Evolutionary conservation across 768 basidiomycete genomes (phyloP).

Genomic region (Clathrus columnatus): DNA sequence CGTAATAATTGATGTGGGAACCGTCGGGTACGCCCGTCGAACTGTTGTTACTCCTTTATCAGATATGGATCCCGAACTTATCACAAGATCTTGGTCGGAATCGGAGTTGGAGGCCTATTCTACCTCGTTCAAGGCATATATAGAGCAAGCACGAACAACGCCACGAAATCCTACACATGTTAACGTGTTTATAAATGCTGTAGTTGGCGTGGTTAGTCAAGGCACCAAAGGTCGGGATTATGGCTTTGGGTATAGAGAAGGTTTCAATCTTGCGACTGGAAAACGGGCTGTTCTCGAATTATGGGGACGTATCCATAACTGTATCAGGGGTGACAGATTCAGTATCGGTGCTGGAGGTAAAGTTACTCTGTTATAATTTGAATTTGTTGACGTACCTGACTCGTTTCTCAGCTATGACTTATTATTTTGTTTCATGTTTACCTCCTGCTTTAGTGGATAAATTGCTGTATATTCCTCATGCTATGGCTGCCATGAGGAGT

Average conservation of each 20-base stretch:
- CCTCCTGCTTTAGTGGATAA: slow-evolving; percentile 56
- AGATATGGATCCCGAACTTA: slow-evolving; percentile 26
- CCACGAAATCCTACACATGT: slow-evolving; percentile 49
- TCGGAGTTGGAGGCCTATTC: slow-evolving; percentile 70
- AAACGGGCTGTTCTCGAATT: slow-evolving; percentile 35
- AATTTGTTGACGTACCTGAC: no score
- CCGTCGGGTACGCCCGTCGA: slow-evolving; percentile 16
- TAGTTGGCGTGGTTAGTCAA: slow-evolving; percentile 52
- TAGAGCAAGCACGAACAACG: background rate
- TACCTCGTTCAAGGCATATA: slow-evolving; percentile 46
- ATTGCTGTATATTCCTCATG: slow-evolving; percentile 57
- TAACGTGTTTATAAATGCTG: slow-evolving; percentile 46
- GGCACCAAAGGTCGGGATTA: slow-evolving; percentile 34
- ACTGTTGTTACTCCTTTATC: slow-evolving; percentile 24
- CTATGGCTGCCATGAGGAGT: slow-evolving; percentile 55
- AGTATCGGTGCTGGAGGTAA: slow-evolving; percentile 74
- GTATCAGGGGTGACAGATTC: slow-evolving; percentile 59
- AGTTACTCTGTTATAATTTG: slow-evolving; percentile 16
- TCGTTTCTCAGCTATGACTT: slow-evolving; percentile 61
- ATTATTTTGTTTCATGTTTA: slow-evolving; percentile 60
- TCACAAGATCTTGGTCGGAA: slow-evolving; percentile 65
- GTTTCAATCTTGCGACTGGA: slow-evolving; percentile 23
- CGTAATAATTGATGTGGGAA: slow-evolving; percentile 66
- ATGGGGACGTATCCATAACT: slow-evolving; percentile 39
- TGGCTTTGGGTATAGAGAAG: slow-evolving; percentile 12